These are phyloP conservation scores for Teunomyces gatunensis DNA, from an alignment of 805 yeast species.

Conservation along the genomic window DNA sequence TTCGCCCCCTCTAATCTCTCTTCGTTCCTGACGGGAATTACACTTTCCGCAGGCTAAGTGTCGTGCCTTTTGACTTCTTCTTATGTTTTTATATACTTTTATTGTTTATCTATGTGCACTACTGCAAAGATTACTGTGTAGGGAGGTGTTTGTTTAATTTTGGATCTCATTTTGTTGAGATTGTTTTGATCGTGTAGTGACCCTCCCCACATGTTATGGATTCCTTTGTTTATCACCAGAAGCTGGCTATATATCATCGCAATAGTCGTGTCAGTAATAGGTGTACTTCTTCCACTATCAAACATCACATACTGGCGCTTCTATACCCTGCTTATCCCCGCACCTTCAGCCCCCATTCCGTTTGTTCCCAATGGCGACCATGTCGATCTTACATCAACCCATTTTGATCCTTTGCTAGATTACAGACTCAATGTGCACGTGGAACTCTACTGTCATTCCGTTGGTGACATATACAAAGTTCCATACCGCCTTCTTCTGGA, in stretches of 20 bases:
- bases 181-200: too few species aligned
- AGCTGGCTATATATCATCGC: conserved; percentile 23
- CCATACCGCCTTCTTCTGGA: conserved; percentile 2
- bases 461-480: not conserved
- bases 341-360: conserved; percentile 15
- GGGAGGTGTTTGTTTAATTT: not conserved
- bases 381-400: not conserved
- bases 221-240: conserved; percentile 21
- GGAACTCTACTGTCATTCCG: conserved; percentile 19
- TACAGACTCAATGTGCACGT: conserved; percentile 21
- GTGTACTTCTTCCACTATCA: conserved; percentile 34
- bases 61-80: not conserved
- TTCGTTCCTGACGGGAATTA: not conserved
- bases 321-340: conserved; percentile 34
- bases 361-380: conserved; percentile 5
- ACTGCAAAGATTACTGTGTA: not conserved
- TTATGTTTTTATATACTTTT: conserved; percentile 3
- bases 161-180: not conserved
- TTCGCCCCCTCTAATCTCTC: not conserved
- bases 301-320: conserved; percentile 34
- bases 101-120: conserved; percentile 3
- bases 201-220: not conserved
- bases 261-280: conserved; percentile 17
- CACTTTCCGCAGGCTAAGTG: not conserved
- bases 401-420: conserved; percentile 15